Percentiles rank a stretch among this genome's conserved stretches.
Conservation (phyloP, 495 filamentous ascomycete genomes). For the Pyrenopolyporus hunteri region DNA sequence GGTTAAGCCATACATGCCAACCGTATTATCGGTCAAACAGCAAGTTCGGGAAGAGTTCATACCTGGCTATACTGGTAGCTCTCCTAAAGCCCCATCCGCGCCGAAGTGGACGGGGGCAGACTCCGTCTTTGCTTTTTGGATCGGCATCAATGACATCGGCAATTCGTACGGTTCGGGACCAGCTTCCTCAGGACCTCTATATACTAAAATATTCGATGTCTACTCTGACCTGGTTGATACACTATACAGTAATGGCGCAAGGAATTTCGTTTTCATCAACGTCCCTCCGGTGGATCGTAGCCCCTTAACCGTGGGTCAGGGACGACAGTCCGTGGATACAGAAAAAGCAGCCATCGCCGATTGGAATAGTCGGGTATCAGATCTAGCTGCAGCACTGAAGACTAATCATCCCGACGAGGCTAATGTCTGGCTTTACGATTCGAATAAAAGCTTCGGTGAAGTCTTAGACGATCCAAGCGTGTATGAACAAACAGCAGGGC, state of each 20-base stretch:
- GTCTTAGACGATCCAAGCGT: conserved; percentile 60
- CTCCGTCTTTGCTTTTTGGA: conserved; percentile 72
- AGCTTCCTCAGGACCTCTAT: conserved; percentile 45
- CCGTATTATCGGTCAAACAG: conserved; percentile 62
- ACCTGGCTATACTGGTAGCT: conserved; percentile 51
- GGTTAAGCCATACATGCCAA: conserved; percentile 56
- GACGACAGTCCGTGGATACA: conserved; percentile 26
- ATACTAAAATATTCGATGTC: conserved; percentile 60
- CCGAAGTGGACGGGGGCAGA: conserved; percentile 67
- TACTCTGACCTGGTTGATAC: conserved; percentile 62
- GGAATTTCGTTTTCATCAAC: conserved; percentile 77
- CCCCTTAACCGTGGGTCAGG: conserved; percentile 55
- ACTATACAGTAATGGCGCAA: conserved; percentile 67
- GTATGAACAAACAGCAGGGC: conserved; percentile 51
- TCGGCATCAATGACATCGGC: conserved; percentile 82
- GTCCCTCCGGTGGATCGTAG: conserved; percentile 75
- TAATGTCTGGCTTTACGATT: conserved; percentile 55
- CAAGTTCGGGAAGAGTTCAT: conserved; percentile 60
- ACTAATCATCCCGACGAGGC: conserved; percentile 42
- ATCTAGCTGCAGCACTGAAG: conserved; percentile 46
- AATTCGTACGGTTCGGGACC: conserved; percentile 63
- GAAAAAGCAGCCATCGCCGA: conserved; percentile 47
- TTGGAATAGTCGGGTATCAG: conserved; percentile 47
- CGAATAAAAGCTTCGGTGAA: conserved; percentile 55
- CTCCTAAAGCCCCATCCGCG: conserved; percentile 39